phyloP scores from a whole-genome alignment of 1,284 basidiomycete genomes.

The Anthracocystis walkeri region DNA sequence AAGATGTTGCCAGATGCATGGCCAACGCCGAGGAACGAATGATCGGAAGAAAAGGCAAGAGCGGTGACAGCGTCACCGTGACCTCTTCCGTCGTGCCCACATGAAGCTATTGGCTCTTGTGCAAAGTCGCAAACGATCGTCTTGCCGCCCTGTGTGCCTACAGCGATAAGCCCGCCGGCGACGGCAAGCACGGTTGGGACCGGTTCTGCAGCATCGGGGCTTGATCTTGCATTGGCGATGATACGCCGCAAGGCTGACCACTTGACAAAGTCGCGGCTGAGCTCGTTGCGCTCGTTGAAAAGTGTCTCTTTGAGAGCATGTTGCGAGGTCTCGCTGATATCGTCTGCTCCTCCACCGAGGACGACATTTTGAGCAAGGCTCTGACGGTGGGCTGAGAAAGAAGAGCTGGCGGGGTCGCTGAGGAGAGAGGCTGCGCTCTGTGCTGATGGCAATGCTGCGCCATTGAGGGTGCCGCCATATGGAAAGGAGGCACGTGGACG shows the following conservation, averaged over 20 bases:
- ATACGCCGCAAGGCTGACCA: constrained; percentile 83
- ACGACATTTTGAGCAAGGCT: background rate
- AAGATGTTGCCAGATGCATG: constrained; percentile 87
- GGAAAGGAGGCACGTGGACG: constrained; percentile 36
- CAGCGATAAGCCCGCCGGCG: constrained; percentile 87
- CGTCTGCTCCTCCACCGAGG: constrained; percentile 10
- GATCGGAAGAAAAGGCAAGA: constrained; percentile 89
- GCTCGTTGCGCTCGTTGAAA: constrained; percentile 54
- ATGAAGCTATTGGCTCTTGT: constrained; percentile 74
- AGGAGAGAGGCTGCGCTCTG: constrained; percentile 30
- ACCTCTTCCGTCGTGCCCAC: constrained; percentile 41
- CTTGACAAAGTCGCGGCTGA: constrained; percentile 77
- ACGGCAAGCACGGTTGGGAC: constrained; percentile 83
- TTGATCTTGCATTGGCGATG: constrained; percentile 74
- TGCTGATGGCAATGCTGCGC: constrained; percentile 18
- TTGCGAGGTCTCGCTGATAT: constrained; percentile 2
- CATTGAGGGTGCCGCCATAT: constrained; percentile 28
- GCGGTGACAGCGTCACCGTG: constrained; percentile 81
- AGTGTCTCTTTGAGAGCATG: constrained; percentile 32
- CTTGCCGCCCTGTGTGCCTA: constrained; percentile 85
- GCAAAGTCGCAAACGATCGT: constrained; percentile 86
- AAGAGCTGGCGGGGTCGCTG: constrained; percentile 30
- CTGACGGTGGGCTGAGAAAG: constrained; percentile 14
- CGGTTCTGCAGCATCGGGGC: constrained; percentile 71
- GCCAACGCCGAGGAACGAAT: constrained; percentile 90